Conservation (phyloP, 768 basidiomycete genomes). For the Tricholoma saponaceum region DNA sequence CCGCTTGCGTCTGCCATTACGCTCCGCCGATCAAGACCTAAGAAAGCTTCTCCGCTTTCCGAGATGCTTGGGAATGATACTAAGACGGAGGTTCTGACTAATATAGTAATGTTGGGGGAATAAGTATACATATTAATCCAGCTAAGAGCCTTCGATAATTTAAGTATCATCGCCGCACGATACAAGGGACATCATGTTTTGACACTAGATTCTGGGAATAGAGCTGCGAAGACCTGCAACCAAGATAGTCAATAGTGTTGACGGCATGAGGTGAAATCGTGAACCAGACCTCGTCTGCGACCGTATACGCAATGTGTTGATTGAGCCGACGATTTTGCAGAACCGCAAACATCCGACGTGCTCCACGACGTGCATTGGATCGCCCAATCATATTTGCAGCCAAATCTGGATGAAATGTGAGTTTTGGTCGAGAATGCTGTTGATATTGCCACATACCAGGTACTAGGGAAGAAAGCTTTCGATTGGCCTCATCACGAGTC, state of each 20-base stretch:
- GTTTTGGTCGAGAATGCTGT: neutral
- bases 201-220: conserved; percentile 50
- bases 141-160: conserved; percentile 21
- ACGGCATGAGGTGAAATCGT: neutral
- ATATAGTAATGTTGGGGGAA: conserved; percentile 9
- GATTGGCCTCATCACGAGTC: conserved; percentile 84
- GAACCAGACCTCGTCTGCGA: conserved; percentile 78
- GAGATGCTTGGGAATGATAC: conserved; percentile 2
- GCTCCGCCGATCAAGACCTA: conserved; percentile 40
- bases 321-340: conserved; percentile 93
- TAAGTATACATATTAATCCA: conserved; percentile 10
- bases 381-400: conserved; percentile 99
- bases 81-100: conserved; percentile 5
- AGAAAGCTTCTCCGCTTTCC: conserved; percentile 21
- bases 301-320: conserved; percentile 85
- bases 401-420: conserved; percentile 51
- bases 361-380: conserved; percentile 90
- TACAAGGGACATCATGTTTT: conserved; percentile 4
- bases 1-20: conserved; percentile 51
- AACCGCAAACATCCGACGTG: conserved; percentile 88
- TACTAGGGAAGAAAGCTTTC: conserved; percentile 85
- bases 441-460: conserved; percentile 59
- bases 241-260: neutral
- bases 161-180: neutral
- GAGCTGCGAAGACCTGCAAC: conserved; percentile 44